Base-by-base conservation (phyloP, 306 rosid species). In the Betula pendula region DNA sequence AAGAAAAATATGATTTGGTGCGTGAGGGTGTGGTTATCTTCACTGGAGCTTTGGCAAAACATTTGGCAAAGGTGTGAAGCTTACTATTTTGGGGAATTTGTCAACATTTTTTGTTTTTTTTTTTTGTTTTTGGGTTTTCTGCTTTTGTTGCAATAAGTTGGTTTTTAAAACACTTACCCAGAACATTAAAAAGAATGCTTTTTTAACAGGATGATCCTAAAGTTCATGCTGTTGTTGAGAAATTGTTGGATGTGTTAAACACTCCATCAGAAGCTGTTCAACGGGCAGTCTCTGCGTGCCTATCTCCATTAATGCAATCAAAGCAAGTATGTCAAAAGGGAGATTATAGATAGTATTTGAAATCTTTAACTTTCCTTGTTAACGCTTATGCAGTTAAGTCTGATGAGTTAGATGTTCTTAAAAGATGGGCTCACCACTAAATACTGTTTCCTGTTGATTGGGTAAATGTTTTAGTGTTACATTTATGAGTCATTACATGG, bases 191-290 rank as follows among this genome's bases (percentile, higher is more conserved):
- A 19, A 3, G 3, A 65, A 19, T 16, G 3, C n/a, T 44, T 53
- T 51, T 74, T 68, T 77, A 78, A 72, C 92, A 95, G 99, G 93
- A 92, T 73, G 99, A 95, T 80, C 96, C 97, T 44, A 95, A 90
- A 86, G 97, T 95, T 74, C 91, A 90, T 71, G 71, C 96, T 72
- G 99, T 92, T 74, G 95, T 95, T 74, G 99, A 95, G 52, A 95
- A 95, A 79, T 83, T 95, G 84, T 85, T 95, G 90, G 99, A 95
- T 80, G 99, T 92, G 56, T 63, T 95, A 68, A 95, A 92, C 76
- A 95, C 99, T 78, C 99, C 99, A 40, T 92, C 99, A 38, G 97
- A 95, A 86, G 94, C 97, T 84, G 98, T 95, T 86, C 98, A 95
- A 86, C 90, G 98, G 70, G 98, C 98, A 2, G 98, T 95, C 47